Evolutionary conservation across 108 stramenopile genomes (phyloP), one percentile per base, ranked within the genome.

Genomic region (Cylindrotheca fusiformis): DNA sequence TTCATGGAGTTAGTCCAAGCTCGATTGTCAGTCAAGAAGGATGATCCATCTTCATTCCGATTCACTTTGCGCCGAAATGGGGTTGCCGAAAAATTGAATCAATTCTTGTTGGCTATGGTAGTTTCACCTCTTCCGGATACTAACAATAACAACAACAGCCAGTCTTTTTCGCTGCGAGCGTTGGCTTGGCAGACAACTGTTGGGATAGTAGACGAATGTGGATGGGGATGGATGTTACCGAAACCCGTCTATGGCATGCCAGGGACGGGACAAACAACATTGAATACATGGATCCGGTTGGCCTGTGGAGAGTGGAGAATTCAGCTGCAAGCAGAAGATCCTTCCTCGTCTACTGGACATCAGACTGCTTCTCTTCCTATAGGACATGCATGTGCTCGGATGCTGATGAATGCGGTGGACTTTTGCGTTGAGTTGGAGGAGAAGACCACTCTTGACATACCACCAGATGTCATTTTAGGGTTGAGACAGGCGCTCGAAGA

Each of bases 281-380:
- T 72, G 4, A 65, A 58, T 32, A 72, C 50, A 2, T 72, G 71
- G 71, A 58, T 50, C 30, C 63, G 63, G 41, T 53, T 72, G 50
- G 71, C 71, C 5, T 27, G 63, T 30, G 71, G 71, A 41, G 71
- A 72, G 47, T 72, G 63, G 63, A 58, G 63, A 57, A 59, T 72
- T 19, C 71, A 72, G 41, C 32, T 72, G n/a, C 61, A 72, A 59
- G 49, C 19, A 23, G 31, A 30, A 22, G 14, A 48, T 30, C 14
- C 14, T 20, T 23, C 21, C 10, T 2, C 26, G 21, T 27, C 19
- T 23, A 31, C 30, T 21, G 31, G 19, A 32, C 24, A 48, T 8
- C 51, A 52, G 25, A 51, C 51, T 0, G 49, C 63, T 6, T 50
- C 25, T 10, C 20, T 52, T n/a, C 51, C 63, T 0, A 52, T 65